Evolutionary conservation across 2,329 filamentous ascomycete species (phyloP).

Genomic region (Dryadomyces quercus-mongolicae): DNA sequence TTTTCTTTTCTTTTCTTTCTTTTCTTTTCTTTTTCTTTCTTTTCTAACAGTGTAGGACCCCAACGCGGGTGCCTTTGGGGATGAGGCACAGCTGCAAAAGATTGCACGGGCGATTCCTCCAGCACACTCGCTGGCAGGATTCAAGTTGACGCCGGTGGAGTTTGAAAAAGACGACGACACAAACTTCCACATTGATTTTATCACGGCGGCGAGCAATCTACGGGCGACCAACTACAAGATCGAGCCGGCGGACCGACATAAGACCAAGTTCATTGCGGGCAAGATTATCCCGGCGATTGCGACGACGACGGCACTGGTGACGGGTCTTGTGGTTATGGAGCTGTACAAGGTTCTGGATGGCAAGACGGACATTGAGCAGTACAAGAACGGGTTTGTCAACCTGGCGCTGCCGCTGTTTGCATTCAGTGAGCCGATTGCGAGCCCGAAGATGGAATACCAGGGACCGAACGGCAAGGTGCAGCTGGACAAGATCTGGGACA

Average conservation of each 20-base stretch:
- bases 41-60: slow-evolving; percentile 49
- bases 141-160: slow-evolving; percentile 83
- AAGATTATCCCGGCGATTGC: slow-evolving; percentile 99
- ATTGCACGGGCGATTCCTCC: slow-evolving; percentile 63
- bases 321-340: slow-evolving; percentile 83
- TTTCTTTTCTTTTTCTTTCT: not conserved
- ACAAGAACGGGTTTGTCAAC: slow-evolving; percentile 99
- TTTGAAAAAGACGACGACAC: slow-evolving; percentile 97
- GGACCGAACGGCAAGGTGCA: slow-evolving; percentile 67
- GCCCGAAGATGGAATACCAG: slow-evolving; percentile 82
- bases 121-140: slow-evolving; percentile 70
- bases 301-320: slow-evolving; percentile 91
- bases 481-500: slow-evolving; percentile 96
- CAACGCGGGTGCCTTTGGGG: slow-evolving; percentile 57
- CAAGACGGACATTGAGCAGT: slow-evolving; percentile 93
- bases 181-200: slow-evolving; percentile 98
- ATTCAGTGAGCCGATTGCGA: slow-evolving; percentile 92
- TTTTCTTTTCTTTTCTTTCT: too few relatives aligned
- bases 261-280: slow-evolving; percentile 98
- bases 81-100: slow-evolving; percentile 62
- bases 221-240: slow-evolving; percentile 98
- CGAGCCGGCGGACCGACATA: slow-evolving; percentile 79
- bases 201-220: slow-evolving; percentile 91
- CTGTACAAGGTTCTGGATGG: slow-evolving; percentile 94
- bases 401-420: slow-evolving; percentile 93